A percentile compares a stretch with the other conserved stretches of the same genome.
Evolutionary conservation across 805 yeast species (phyloP).

Genomic region (Candida berthetii): DNA sequence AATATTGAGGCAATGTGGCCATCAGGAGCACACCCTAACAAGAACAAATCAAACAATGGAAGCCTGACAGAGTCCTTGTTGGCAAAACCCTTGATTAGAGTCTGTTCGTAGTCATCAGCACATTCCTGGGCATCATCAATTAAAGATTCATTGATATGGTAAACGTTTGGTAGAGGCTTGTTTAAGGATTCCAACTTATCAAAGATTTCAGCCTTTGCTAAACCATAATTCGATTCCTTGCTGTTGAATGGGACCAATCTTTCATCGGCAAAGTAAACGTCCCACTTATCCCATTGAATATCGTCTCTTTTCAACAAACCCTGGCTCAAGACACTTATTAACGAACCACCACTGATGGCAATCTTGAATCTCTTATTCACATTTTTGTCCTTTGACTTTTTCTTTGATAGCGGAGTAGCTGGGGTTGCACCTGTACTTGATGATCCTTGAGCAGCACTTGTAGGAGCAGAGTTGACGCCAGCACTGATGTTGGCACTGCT

Average conservation of each 20-base stretch:
- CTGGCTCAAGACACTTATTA: conserved; percentile 78
- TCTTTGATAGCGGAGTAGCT: conserved; percentile 13
- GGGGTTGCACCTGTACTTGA: conserved; percentile 4
- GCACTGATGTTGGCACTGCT: conserved; percentile 4
- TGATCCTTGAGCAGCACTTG: conserved; percentile 7
- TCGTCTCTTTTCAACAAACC: conserved; percentile 75
- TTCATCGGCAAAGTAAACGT: conserved; percentile 93
- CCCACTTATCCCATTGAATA: conserved; percentile 92
- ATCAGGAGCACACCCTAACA: conserved; percentile 97
- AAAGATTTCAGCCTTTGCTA: conserved; percentile 74
- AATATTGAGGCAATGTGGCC: conserved; percentile 97
- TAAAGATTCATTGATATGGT: conserved; percentile 73
- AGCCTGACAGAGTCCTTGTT: conserved; percentile 93
- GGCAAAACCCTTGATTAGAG: conserved; percentile 84
- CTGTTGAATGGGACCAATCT: conserved; percentile 85
- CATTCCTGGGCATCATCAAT: conserved; percentile 83
- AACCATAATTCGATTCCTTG: conserved; percentile 85
- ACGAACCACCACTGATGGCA: conserved; percentile 91
- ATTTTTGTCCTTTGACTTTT: conserved; percentile 37
- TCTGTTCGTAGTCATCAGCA: conserved; percentile 89
- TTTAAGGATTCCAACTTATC: conserved; percentile 44
- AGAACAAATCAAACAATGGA: conserved; percentile 87
- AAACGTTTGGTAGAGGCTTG: conserved; percentile 58
- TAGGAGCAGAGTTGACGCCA: too few species aligned
- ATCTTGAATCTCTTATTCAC: conserved; percentile 75